A percentile compares a stretch with the other conserved stretches of the same genome.
These are phyloP conservation scores for Hymenoscyphus scutula DNA, from an alignment of 2,329 filamentous ascomycete genomes.

Conservation along the genomic window DNA sequence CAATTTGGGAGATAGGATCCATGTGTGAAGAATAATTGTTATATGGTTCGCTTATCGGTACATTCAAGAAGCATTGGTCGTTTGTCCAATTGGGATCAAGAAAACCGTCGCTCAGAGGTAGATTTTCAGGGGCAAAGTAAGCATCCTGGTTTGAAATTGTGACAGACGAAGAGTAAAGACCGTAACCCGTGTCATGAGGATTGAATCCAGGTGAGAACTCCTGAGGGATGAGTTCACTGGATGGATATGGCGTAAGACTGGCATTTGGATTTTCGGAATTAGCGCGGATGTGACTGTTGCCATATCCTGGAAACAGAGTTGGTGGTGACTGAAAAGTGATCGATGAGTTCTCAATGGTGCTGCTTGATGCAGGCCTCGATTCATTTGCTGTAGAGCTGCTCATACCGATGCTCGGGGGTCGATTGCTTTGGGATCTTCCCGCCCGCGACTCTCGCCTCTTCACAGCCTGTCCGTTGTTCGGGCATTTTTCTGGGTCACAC, in stretches of 20 bases:
- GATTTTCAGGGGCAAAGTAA: neutral
- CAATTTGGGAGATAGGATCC: neutral
- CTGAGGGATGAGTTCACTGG: neutral
- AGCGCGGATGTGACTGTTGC: neutral
- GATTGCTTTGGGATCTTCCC: neutral
- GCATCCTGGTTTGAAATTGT: neutral
- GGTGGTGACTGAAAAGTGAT: neutral
- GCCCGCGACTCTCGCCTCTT: neutral
- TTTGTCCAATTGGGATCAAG: neutral
- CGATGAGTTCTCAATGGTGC: neutral
- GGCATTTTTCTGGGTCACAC: constrained; percentile 39
- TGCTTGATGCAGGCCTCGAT: neutral
- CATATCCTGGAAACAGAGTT: neutral
- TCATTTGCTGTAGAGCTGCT: neutral
- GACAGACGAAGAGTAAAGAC: neutral
- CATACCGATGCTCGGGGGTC: neutral
- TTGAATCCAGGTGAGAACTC: neutral
- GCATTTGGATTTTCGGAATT: neutral
- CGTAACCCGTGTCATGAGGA: neutral
- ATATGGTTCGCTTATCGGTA: neutral
- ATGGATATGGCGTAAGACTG: neutral
- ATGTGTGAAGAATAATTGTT: neutral
- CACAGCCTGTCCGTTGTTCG: constrained; percentile 56
- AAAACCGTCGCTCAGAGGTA: neutral
- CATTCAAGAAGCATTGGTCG: neutral